A percentile compares a stretch with the other conserved stretches of the same genome.
phyloP scores from a whole-genome alignment of 116 monocot species.

The Thalassia testudinum region DNA sequence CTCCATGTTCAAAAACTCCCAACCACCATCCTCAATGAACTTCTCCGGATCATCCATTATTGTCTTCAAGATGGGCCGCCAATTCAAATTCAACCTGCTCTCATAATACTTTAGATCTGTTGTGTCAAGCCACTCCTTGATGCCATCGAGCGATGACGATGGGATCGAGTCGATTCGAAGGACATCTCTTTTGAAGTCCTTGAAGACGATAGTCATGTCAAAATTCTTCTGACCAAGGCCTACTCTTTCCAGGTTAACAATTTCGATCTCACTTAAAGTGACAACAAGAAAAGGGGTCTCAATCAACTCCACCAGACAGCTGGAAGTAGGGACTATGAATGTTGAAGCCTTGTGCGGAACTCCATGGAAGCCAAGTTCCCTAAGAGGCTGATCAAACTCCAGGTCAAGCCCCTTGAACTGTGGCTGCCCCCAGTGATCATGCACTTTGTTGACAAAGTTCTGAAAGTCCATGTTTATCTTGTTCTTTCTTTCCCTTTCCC shows the following conservation, averaged over 20 bases:
- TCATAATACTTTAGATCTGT: too few species aligned
- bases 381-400: slow-evolving; percentile 86
- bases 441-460: slow-evolving; percentile 69
- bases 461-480: slow-evolving; percentile 89
- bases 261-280: slow-evolving; percentile 78
- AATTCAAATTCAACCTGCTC: too few species aligned
- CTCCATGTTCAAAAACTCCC: too few species aligned
- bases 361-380: slow-evolving; percentile 86
- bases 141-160: slow-evolving; percentile 67
- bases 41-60: too few species aligned
- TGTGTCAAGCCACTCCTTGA: slow-evolving; percentile 97
- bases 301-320: slow-evolving; percentile 77
- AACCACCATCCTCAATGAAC: too few species aligned
- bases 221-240: slow-evolving; percentile 93
- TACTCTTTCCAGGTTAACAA: slow-evolving; percentile 88
- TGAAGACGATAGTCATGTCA: slow-evolving; percentile 93
- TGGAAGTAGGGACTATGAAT: slow-evolving; percentile 79
- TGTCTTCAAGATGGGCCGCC: too few species aligned
- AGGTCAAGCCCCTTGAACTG: slow-evolving; percentile 66
- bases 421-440: slow-evolving; percentile 65
- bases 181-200: slow-evolving; percentile 88
- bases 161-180: slow-evolving; percentile 90
- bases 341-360: slow-evolving; percentile 81
- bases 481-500: slow-evolving; percentile 83
- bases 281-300: slow-evolving; percentile 80